Base-by-base conservation (phyloP, 129 eudicot species). In the Centaurea solstitialis region DNA sequence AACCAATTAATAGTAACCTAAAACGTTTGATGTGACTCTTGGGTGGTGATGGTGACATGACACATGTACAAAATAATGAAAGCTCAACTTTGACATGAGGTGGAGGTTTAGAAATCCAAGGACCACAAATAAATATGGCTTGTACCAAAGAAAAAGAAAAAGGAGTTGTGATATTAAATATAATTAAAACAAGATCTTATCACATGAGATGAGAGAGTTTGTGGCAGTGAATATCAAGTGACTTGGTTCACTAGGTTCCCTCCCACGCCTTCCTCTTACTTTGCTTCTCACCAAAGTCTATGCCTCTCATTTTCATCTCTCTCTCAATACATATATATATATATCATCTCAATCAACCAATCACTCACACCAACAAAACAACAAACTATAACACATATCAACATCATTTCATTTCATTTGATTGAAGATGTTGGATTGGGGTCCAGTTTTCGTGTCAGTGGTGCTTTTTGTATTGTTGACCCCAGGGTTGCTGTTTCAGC, bases 401-500 rank as follows among this genome's bases (percentile, higher is more conserved):
- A 9, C 50, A 17, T 53, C 20, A 53, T 53, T 12, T 53, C 64
- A 15, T 53, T 53, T 53, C 3, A 75, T 5, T 20, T 7, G 66
- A 26, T 26, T 26, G 30, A 26, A 74, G 57, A 86, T 86, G 92
- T 76, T 83, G 68, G 90, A 92, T 70, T 92, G 94, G 92, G 97
- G 91, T 0, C 97, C 94, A 39, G 82, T 92, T 20, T 85, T 92
- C 22, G 88, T 92, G 33, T 83, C 91, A 2, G 87, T 81, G 83
- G 67, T 90, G 24, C 92, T 92, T 33, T 92, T 92, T 38, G 84
- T 92, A 33, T 76, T 92, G 71, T 85, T 92, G 20, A 79, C 94
- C 5, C 92, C 97, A 5, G 97, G 97, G 23, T 77, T 92, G 70
- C 76, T 92, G 24, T 92, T 92, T 78, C 91, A 92, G 62, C 68